Evolutionary conservation across 441 rosid genomes (phyloP).

Genomic region (Metrosideros polymorpha): DNA sequence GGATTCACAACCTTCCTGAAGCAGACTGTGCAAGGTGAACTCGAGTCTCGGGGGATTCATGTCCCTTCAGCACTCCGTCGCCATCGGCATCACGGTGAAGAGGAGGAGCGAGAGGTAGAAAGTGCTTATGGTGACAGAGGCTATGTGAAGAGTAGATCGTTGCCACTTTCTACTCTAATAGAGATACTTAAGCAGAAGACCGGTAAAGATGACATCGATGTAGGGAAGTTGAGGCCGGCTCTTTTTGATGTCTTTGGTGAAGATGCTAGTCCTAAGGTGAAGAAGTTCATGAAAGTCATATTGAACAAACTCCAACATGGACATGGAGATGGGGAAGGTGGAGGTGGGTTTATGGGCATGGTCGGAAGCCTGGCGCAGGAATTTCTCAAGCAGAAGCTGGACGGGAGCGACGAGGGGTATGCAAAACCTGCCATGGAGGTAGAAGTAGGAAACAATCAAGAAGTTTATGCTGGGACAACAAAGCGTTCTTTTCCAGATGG

Average conservation of each 20-base stretch:
- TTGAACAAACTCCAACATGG: conserved; percentile 47
- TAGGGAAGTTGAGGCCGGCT: conserved; percentile 80
- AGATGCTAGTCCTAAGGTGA: conserved; percentile 91
- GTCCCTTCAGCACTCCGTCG: conserved; percentile 37
- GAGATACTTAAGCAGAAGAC: conserved; percentile 86
- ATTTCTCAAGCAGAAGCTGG: conserved; percentile 70
- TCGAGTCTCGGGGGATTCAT: conserved; percentile 29
- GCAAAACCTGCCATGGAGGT: conserved; percentile 61
- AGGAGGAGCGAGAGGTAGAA: conserved; percentile 26
- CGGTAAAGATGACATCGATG: conserved; percentile 85
- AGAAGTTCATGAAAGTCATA: conserved; percentile 88
- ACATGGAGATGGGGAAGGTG: conserved; percentile 23
- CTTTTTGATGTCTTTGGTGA: conserved; percentile 81
- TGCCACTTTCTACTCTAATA: conserved; percentile 65
- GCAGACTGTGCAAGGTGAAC: conserved; percentile 24
- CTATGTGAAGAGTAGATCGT: conserved; percentile 53
- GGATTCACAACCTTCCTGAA: conserved; percentile 55
- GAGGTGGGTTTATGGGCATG: conserved; percentile 65
- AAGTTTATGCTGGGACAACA: conserved; percentile 64
- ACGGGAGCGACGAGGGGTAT: conserved; percentile 44
- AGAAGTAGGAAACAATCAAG: conserved; percentile 51
- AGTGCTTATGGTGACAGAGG: conserved; percentile 37
- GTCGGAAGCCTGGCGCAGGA: conserved; percentile 81
- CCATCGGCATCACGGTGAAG: conserved; percentile 20
- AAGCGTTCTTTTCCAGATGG: conserved; percentile 52